Conservation (phyloP, 371 early-diverging fungal species). For the Mucor velutinosus region DNA sequence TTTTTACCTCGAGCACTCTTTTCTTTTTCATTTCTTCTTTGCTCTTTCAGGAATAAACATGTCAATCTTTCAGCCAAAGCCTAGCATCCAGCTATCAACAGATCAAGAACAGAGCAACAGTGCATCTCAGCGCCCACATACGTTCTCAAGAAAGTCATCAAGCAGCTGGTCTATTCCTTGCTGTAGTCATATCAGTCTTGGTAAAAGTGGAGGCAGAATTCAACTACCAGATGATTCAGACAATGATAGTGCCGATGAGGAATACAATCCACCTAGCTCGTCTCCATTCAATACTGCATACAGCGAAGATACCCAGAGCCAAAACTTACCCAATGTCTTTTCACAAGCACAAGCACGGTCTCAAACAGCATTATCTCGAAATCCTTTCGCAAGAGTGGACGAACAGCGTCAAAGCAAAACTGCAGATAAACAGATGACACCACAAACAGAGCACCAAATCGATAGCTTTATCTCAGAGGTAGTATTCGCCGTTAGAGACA, state of each 20-base stretch:
- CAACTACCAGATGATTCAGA: constrained; percentile 28
- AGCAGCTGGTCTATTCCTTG: constrained; percentile 19
- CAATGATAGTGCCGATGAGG: constrained; percentile 9
- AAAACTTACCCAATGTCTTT: background rate
- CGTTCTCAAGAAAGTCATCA: background rate
- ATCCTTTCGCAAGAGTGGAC: constrained; percentile 20
- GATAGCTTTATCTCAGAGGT: background rate
- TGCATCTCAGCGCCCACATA: background rate
- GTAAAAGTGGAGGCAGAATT: constrained; percentile 1
- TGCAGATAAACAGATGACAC: background rate
- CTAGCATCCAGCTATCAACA: background rate
- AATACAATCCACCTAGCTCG: background rate
- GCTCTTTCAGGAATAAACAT: background rate
- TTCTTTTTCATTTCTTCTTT: background rate
- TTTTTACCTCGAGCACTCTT: background rate
- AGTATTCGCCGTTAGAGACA: background rate
- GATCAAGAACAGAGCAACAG: background rate
- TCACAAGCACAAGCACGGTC: background rate
- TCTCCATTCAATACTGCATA: background rate
- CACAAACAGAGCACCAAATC: background rate
- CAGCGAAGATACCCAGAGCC: background rate
- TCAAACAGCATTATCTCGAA: constrained; percentile 7
- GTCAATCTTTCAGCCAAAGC: background rate
- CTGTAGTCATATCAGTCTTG: constrained; percentile 9
- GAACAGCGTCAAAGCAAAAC: background rate